Evolutionary conservation across 768 basidiomycete species (phyloP), one percentile per base, ranked within the genome.

Genomic region (Trichaptum fuscoviolaceum): DNA sequence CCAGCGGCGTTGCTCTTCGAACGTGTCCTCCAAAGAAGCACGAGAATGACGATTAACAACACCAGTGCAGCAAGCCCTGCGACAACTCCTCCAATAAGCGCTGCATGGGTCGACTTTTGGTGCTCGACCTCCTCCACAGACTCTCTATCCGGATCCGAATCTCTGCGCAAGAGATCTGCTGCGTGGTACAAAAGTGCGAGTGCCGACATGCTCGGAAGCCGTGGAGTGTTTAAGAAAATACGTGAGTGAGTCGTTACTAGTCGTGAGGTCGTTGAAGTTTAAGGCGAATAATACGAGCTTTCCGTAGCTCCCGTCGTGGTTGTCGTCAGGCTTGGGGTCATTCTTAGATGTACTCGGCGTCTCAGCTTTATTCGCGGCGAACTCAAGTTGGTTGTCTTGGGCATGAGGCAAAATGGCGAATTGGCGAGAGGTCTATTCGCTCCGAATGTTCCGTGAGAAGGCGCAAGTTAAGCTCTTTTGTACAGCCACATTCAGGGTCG

Each of bases 361-460:
- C 42, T 52, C 42, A 52, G 42, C 42, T 52, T 52, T 52, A 52
- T 52, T 52, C 42, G 42, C 42, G 42, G 42, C 42, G 42, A 52
- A 52, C 15, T 52, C 42, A 20, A 52, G 42, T 20, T 52, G 12
- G 42, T 52, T 20, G 42, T 52, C 42, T 52, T 52, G 42, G 42
- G 20, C 42, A 52, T 52, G 42, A 52, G 42, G 42, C 42, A 52
- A 52, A 52, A 52, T 30, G 30, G 20, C 10, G 20, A 52, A 20
- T 52, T 52, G 42, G 42, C 10, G 42, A 52, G 42, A 30, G 8
- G 15, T 52, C 42, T 52, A 52, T 52, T 52, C 42, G 42, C 42
- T 52, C 42, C 42, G 42, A 52, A 52, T 52, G 10, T 52, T 52
- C 42, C 10, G 42, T 52, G 20, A 52, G 42, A 52, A 52, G 42